Evolutionary conservation across 2,329 filamentous ascomycete species (phyloP).

Genomic region (Orbilia brochopaga): DNA sequence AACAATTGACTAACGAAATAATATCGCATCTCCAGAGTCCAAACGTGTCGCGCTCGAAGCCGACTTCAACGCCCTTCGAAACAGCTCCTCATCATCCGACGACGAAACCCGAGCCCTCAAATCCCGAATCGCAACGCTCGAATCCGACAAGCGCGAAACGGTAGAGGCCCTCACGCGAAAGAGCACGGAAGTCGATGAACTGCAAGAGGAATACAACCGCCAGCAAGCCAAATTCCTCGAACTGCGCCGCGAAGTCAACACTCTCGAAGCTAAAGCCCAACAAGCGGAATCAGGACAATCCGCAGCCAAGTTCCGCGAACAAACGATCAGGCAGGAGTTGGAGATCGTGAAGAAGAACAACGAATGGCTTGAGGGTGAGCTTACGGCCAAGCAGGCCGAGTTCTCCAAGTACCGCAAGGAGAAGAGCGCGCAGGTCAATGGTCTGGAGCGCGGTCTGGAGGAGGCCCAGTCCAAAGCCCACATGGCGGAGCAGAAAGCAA

Average conservation of each 20-base stretch:
- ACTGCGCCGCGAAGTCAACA: slow-evolving; percentile 79
- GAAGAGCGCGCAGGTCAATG: slow-evolving; percentile 85
- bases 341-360: slow-evolving; percentile 86
- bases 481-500: slow-evolving; percentile 52
- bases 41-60: slow-evolving; percentile 76
- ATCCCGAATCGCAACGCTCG: slow-evolving; percentile 81
- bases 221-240: slow-evolving; percentile 88
- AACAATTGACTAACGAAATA: slow-evolving; percentile 50
- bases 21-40: slow-evolving; percentile 67
- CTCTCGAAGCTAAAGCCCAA: slow-evolving; percentile 83
- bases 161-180: slow-evolving; percentile 88
- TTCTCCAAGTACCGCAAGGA: slow-evolving; percentile 91
- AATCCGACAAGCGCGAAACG: slow-evolving; percentile 90
- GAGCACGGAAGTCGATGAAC: slow-evolving; percentile 79
- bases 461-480: slow-evolving; percentile 77
- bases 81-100: slow-evolving; percentile 74
- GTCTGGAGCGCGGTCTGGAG: slow-evolving; percentile 86
- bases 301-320: slow-evolving; percentile 86
- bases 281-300: slow-evolving; percentile 78
- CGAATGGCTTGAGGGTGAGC: slow-evolving; percentile 89
- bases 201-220: slow-evolving; percentile 82
- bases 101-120: slow-evolving; percentile 77
- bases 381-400: slow-evolving; percentile 87
- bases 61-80: slow-evolving; percentile 78
- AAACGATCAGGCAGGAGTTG: slow-evolving; percentile 86